These are phyloP conservation scores for Taxawa tesnikishii DNA, from an alignment of 2,329 filamentous ascomycete genomes.

Conservation along the genomic window DNA sequence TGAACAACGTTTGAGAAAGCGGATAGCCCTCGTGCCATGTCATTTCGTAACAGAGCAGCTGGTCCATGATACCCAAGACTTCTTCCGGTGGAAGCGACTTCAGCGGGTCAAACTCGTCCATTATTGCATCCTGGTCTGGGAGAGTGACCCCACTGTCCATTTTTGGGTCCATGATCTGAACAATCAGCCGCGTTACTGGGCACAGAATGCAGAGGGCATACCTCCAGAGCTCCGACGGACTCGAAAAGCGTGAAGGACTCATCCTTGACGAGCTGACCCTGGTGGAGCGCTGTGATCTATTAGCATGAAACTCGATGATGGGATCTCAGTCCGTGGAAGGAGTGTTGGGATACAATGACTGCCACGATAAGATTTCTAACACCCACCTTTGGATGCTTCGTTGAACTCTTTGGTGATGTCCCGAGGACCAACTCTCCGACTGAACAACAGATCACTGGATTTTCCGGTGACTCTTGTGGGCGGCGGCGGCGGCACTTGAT, in stretches of 20 bases:
- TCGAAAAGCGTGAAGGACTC: conserved; percentile 88
- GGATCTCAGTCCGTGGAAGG: no score
- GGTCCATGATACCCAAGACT: conserved; percentile 86
- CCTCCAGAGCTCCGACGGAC: conserved; percentile 75
- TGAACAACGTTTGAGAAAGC: conserved; percentile 87
- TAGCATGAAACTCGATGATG: no score
- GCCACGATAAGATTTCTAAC: no score
- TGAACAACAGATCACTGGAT: no score
- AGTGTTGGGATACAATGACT: no score
- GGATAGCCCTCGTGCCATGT: conserved; percentile 96
- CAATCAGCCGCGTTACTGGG: conserved; percentile 1
- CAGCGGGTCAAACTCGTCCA: conserved; percentile 52
- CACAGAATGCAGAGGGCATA: conserved; percentile 12
- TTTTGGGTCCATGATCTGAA: conserved; percentile 93
- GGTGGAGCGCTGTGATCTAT: conserved; percentile 49
- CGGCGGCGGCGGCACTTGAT: not conserved
- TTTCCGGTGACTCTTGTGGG: not conserved
- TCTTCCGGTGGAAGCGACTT: conserved; percentile 60
- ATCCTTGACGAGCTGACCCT: conserved; percentile 87
- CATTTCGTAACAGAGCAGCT: conserved; percentile 86
- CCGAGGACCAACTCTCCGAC: conserved; percentile 4
- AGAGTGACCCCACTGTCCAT: conserved; percentile 90
- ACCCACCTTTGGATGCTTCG: conserved; percentile 16
- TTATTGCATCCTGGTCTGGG: conserved; percentile 29
- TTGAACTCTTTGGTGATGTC: conserved; percentile 24